Percentiles rank a stretch among this genome's conserved stretches.
Evolutionary conservation across 305 asterid genomes (phyloP).

Genomic region (Fraxinus floribunda): DNA sequence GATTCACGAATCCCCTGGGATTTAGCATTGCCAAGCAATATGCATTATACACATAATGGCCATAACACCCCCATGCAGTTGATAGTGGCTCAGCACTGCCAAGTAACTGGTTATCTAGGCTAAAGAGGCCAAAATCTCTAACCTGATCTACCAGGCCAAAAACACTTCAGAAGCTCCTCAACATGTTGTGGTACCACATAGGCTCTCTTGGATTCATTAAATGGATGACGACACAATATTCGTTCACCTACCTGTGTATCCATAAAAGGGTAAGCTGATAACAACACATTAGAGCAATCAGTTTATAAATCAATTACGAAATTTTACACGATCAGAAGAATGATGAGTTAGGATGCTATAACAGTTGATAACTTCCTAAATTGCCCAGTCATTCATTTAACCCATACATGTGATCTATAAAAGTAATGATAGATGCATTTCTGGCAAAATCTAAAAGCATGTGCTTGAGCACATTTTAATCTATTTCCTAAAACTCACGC

Average conservation of each 20-base stretch:
- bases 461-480: background rate
- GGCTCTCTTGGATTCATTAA: conserved; percentile 94
- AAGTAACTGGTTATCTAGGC: background rate
- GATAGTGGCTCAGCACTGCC: background rate
- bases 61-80: background rate
- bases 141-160: conserved; percentile 92
- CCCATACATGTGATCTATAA: background rate
- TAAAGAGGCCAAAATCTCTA: conserved; percentile 6
- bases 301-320: background rate
- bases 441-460: background rate
- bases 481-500: background rate
- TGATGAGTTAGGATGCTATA: background rate
- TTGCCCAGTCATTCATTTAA: background rate
- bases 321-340: background rate
- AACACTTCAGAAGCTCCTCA: conserved; percentile 95
- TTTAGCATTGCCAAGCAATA: background rate
- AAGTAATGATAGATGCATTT: background rate
- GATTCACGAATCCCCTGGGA: background rate
- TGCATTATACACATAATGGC: background rate
- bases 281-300: background rate
- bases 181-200: conserved; percentile 91
- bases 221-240: conserved; percentile 93
- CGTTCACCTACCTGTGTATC: conserved; percentile 74
- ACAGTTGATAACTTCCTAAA: background rate
- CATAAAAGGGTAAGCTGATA: conserved; percentile 8